A percentile compares a stretch with the other conserved stretches of the same genome.
These are phyloP conservation scores for Sclerotinia nivalis DNA, from an alignment of 2,329 filamentous ascomycete genomes.

Conservation along the genomic window DNA sequence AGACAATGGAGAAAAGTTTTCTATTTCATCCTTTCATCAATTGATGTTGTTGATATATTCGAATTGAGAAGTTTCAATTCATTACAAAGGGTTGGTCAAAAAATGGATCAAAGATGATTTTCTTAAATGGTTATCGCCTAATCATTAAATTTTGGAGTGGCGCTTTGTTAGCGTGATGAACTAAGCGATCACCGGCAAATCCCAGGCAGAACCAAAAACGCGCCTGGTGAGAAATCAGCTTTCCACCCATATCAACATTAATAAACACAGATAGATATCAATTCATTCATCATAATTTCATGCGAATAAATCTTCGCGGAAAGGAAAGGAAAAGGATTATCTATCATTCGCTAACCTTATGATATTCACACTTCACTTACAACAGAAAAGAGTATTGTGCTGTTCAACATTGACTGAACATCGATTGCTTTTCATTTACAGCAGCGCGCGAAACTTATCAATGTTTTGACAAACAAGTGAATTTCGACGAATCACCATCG, in stretches of 20 bases:
- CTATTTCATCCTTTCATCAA: neutral
- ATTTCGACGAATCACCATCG: slow-evolving; percentile 9
- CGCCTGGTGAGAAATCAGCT: slow-evolving; percentile 23
- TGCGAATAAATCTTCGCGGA: neutral
- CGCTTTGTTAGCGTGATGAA: slow-evolving; percentile 14
- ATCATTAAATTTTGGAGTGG: slow-evolving; percentile 1
- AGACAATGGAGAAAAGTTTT: neutral
- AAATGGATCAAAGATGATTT: slow-evolving; percentile 8
- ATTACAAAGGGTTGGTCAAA: neutral
- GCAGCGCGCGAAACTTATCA: slow-evolving; percentile 17
- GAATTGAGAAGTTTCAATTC: neutral
- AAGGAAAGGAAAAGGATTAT: neutral
- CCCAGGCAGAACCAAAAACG: slow-evolving; percentile 19
- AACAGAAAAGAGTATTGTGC: neutral
- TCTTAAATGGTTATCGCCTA: neutral
- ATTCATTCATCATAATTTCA: slow-evolving; percentile 16
- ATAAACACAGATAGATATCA: neutral
- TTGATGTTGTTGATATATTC: neutral
- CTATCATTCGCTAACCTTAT: neutral
- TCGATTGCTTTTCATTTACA: slow-evolving; percentile 1
- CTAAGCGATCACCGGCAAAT: slow-evolving; percentile 20
- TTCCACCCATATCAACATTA: slow-evolving; percentile 14
- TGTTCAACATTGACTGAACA: neutral
- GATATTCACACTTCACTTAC: neutral
- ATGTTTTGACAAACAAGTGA: slow-evolving; percentile 20